Percentiles rank a stretch among this genome's conserved stretches.
Evolutionary conservation across 2,329 filamentous ascomycete genomes (phyloP).

Genomic region (Aspergillus pseudonomiae): DNA sequence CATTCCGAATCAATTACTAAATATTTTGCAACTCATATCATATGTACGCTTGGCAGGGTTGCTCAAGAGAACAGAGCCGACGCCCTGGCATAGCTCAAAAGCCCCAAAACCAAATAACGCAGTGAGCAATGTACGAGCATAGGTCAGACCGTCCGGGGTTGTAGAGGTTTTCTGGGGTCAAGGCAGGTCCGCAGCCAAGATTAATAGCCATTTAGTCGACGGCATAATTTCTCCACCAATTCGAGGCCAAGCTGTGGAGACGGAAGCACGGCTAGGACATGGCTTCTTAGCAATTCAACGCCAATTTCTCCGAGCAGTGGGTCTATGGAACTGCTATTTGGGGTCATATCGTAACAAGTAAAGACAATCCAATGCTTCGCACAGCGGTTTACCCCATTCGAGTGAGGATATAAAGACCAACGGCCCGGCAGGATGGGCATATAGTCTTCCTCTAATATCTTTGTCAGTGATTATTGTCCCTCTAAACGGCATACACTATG

Average conservation of each 20-base stretch:
- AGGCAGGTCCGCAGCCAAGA: too few relatives aligned
- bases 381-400: not conserved
- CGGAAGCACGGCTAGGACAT: not conserved
- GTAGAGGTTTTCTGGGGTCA: too few relatives aligned
- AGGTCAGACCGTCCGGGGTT: too few relatives aligned
- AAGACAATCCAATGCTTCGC: not conserved
- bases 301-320: constrained; percentile 1
- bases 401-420: not conserved
- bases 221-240: constrained; percentile 7
- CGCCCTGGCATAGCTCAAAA: too few relatives aligned
- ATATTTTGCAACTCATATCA: too few relatives aligned
- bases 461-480: constrained; percentile 4
- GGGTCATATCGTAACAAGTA: not conserved
- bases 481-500: constrained; percentile 11
- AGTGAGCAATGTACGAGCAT: too few relatives aligned
- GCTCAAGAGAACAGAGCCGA: too few relatives aligned
- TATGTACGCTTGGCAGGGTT: too few relatives aligned
- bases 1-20: too few relatives aligned
- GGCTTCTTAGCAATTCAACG: too few relatives aligned
- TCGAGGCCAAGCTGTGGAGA: not conserved
- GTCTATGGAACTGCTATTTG: not conserved
- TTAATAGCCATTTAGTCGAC: not conserved
- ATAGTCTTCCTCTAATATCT: not conserved
- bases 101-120: too few relatives aligned
- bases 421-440: not conserved